A percentile compares a stretch with the other conserved stretches of the same genome.
Conservation (phyloP, 805 yeast species). For the Trichomonascus vanleenenianus region DNA sequence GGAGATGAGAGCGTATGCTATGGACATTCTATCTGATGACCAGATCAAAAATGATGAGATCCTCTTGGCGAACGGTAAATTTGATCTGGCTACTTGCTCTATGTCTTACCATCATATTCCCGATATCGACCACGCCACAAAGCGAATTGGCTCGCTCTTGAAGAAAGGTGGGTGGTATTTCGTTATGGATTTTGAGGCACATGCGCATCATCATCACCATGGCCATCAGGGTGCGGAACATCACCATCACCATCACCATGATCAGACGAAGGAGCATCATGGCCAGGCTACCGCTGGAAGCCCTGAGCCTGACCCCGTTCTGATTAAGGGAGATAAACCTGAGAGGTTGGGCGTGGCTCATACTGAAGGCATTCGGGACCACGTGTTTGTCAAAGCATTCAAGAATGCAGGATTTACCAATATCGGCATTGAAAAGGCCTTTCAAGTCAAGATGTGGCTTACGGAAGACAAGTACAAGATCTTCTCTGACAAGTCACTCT, state of each 20-base stretch:
- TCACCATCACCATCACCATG: slow-evolving; percentile 4
- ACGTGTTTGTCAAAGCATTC: background rate
- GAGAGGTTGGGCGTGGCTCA: slow-evolving; percentile 3
- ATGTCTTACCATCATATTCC: slow-evolving; percentile 21
- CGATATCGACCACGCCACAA: slow-evolving; percentile 11
- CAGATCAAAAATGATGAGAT: slow-evolving; percentile 4
- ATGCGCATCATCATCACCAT: slow-evolving; percentile 2
- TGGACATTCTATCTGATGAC: slow-evolving; percentile 10
- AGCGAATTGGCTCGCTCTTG: slow-evolving; percentile 10
- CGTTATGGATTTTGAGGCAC: slow-evolving; percentile 13
- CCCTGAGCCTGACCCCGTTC: no score
- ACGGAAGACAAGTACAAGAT: background rate
- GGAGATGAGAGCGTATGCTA: slow-evolving; percentile 17
- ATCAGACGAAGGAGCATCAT: no score
- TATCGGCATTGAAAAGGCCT: background rate
- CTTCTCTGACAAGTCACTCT: no score
- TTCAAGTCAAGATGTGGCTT: background rate
- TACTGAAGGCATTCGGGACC: background rate
- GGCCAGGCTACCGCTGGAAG: slow-evolving; percentile 9
- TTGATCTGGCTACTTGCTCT: slow-evolving; percentile 20
- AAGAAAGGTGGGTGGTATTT: slow-evolving; percentile 16
- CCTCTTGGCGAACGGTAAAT: slow-evolving; percentile 2
- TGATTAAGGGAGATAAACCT: slow-evolving; percentile 7
- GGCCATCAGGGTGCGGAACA: slow-evolving; percentile 1
- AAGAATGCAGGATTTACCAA: background rate